Evolutionary conservation across 768 basidiomycete genomes (phyloP), one percentile per base, ranked within the genome.

Genomic region (Holtermanniella nyarrowii): DNA sequence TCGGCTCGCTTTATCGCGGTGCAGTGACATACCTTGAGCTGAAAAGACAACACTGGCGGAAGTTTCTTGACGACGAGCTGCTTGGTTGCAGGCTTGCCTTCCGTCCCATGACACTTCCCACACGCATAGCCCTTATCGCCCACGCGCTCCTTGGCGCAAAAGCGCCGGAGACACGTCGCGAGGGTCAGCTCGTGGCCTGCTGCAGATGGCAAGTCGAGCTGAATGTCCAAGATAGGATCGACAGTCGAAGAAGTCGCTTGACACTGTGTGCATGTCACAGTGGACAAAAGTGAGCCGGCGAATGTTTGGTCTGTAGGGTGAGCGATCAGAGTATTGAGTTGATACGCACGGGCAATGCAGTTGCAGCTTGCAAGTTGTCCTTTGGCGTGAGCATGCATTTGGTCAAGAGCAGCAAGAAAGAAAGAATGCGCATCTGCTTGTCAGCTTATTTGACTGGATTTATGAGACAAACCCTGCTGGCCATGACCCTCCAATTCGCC

Each of bases 191-290:
- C 80, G n/a, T 73, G 73, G 7, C 72, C 69, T 20, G 52, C 42
- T 11, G 44, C 44, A 11, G 52, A 75, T 49, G 79, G 82, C 54
- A 97, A 72, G 65, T 91, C 89, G 21, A 97, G 77, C 58, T 85
- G 89, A 56, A 96, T 78, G 57, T 96, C 91, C 20, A 96, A 76
- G 75, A 90, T 86, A 11, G 88, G 88, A 61, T 97, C 93, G 39
- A 83, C 73, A 1, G 87, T 88, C 26, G 77, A 83, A 0, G 82
- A 89, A 3, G 80, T 77, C 52, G 80, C 84, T 3, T 81, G 80
- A 66, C 93, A 97, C 5, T 84, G 77, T 50, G 85, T 86, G 64
- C 93, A 97, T 31, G 79, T 82, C 44, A 96, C 85, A 43, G 93
- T 86, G 57, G 88, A 90, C 59, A 90, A 84, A 2, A 95, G 73